Base-by-base conservation (phyloP, 257 asterid genomes). In the Perilla frutescens region DNA sequence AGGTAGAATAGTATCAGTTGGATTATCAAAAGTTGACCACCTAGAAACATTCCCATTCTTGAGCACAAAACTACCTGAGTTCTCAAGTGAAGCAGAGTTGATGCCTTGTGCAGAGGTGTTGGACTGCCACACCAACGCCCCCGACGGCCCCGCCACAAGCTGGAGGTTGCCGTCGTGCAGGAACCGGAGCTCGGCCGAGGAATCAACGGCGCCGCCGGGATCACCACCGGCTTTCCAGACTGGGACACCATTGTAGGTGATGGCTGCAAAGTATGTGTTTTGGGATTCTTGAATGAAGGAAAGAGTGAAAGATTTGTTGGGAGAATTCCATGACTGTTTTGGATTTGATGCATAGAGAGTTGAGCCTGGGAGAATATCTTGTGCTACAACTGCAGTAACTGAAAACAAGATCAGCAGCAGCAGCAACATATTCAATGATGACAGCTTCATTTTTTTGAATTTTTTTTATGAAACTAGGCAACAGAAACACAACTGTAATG, bases 181-280 rank as follows among this genome's bases (percentile, higher is more conserved):
- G 66, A 91, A 78, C 45, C 83, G 84, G 61, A 86, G 85, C 11
- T 86, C 60, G 34, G 87, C 96, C 0, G 86, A 77, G 72, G 90
- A 82, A 66, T 83, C 73, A 36, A 83, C 90, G 4, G 87, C 84
- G 3, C 86, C 90, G 26, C 85, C 84, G 4, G 79, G 70, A 37
- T 80, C 80, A 26, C 84, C 90, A n/a, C 91, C 93, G 2, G 96
- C 97, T 70, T 55, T 80, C 97, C 96, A 91, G 58, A 89, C 70
- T 6, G 90, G 85, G 15, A 83, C 68, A 10, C 87, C 82, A 56
- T 82, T 82, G 45, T 79, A 89, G 62, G 80, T 66, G 37, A 91
- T 65, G 75, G 93, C 91, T 5, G 96, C 96, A 45, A 81, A 86
- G 43, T 68, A 81, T 6, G 70, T 43, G 81, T 67, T 39, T 2